Percentiles rank a stretch among this genome's conserved stretches.
Evolutionary conservation across 2,329 filamentous ascomycete species (phyloP).

Genomic region (Aspergillus felis): DNA sequence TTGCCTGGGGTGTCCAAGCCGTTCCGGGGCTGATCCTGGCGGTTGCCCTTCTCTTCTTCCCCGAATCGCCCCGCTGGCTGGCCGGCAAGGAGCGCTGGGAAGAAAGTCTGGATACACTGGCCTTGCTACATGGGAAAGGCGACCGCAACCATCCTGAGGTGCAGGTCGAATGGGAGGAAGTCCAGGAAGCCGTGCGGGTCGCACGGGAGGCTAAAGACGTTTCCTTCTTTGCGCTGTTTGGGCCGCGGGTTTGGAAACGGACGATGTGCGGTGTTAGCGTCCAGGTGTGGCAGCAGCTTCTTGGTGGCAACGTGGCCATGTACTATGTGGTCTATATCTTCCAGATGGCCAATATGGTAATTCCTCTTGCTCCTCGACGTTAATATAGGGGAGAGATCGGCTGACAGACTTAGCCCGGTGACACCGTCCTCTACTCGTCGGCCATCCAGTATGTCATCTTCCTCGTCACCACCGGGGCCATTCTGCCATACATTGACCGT

Average conservation of each 20-base stretch:
- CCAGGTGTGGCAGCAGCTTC: constrained; percentile 56
- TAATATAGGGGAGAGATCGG: background rate
- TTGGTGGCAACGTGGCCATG: constrained; percentile 56
- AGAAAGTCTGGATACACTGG: constrained; percentile 49
- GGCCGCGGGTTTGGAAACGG: constrained; percentile 47
- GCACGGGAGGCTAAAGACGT: constrained; percentile 31
- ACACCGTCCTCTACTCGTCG: constrained; percentile 48
- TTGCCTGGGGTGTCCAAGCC: constrained; percentile 62
- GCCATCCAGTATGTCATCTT: constrained; percentile 57
- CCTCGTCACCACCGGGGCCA: constrained; percentile 49
- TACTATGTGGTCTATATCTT: constrained; percentile 62
- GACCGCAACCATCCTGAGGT: constrained; percentile 53
- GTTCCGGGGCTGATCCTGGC: constrained; percentile 57
- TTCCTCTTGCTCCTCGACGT: background rate
- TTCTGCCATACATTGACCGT: constrained; percentile 50
- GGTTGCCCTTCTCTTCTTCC: constrained; percentile 53
- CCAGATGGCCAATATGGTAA: constrained; percentile 53
- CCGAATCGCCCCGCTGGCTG: constrained; percentile 60
- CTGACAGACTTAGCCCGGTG: constrained; percentile 27
- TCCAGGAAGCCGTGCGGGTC: constrained; percentile 30
- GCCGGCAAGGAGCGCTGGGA: constrained; percentile 58
- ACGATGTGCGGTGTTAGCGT: constrained; percentile 51
- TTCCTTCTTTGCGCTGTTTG: constrained; percentile 42
- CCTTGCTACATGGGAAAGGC: constrained; percentile 55
- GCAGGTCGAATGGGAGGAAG: constrained; percentile 48